Evolutionary conservation across 2,329 filamentous ascomycete species (phyloP).

Genomic region (Venturia aucupariae): DNA sequence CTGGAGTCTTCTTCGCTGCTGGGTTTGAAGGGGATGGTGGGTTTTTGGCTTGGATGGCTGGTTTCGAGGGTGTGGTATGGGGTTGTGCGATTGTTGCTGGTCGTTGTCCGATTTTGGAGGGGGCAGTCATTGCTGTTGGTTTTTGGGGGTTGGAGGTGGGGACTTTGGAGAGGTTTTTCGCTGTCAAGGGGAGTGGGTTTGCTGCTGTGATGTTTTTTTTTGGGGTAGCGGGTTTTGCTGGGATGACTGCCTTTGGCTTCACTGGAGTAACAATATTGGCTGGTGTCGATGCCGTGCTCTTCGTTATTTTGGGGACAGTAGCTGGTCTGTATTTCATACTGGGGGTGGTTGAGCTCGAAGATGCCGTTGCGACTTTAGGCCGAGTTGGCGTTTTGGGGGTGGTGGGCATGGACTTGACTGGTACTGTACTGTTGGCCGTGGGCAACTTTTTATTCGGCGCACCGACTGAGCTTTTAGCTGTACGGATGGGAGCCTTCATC

Average conservation of each 20-base stretch:
- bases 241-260: neutral
- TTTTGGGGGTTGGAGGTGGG: neutral
- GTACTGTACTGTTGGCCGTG: neutral
- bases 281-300: neutral
- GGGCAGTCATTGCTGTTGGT: constrained; percentile 1
- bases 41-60: neutral
- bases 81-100: neutral
- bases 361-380: neutral
- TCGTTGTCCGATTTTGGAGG: neutral
- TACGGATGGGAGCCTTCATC: neutral
- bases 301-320: neutral
- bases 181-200: neutral
- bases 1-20: neutral
- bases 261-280: neutral
- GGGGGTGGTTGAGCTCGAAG: neutral
- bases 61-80: neutral
- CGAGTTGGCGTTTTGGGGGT: neutral
- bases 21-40: neutral
- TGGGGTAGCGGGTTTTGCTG: neutral
- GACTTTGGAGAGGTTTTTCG: constrained; percentile 5
- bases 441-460: neutral
- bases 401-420: neutral
- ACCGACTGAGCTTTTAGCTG: neutral
- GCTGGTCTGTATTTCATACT: neutral
- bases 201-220: neutral